Evolutionary conservation across 1,284 basidiomycete genomes (phyloP), one percentile per base, ranked within the genome.

Genomic region (Kalmanozyma brasiliensis): DNA sequence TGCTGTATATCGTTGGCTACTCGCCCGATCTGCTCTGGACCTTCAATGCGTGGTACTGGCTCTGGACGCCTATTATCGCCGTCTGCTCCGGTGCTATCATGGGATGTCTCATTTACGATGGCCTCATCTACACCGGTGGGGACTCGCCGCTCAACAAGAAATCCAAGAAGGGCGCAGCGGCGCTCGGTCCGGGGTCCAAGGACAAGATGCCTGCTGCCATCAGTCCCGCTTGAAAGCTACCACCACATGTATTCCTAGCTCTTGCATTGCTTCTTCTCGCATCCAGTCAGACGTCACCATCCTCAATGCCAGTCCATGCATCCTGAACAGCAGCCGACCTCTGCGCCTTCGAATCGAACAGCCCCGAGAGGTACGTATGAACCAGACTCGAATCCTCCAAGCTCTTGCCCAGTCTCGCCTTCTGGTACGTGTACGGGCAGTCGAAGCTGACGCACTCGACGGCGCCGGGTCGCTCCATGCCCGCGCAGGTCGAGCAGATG

Each of bases 11-110:
- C 83, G 85, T 85, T 6, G 86, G 88, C 22, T 90, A 89, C 73
- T 87, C 87, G 22, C 79, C 53, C 38, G 83, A 83, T 52, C 84
- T 80, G 4, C 43, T 71, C 13, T 82, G 77, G 68, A 77, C 84
- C 26, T 86, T 83, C 70, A 83, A 86, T 56, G 86, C 85, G 74
- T 90, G 90, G 67, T 92, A 91, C 77, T 92, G 90, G 90, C 66
- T 91, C 26, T 92, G 90, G 90, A 89, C 88, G 70, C 87, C 89
- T 13, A 45, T 69, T 23, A 32, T 79, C 16, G 67, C 63, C 3
- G 62, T 59, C 36, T 75, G 81, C 42, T 45, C 67, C 3, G 83
- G 83, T 11, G 83, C 74, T 17, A 53, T 82, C 8, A 68, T 82
- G 37, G 83, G 83, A 1, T 78, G 76, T 26, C 44, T 81, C 32